Percentiles rank a stretch among this genome's conserved stretches.
Conservation (phyloP, 345 rosid species). For the Salix arbutifolia region DNA sequence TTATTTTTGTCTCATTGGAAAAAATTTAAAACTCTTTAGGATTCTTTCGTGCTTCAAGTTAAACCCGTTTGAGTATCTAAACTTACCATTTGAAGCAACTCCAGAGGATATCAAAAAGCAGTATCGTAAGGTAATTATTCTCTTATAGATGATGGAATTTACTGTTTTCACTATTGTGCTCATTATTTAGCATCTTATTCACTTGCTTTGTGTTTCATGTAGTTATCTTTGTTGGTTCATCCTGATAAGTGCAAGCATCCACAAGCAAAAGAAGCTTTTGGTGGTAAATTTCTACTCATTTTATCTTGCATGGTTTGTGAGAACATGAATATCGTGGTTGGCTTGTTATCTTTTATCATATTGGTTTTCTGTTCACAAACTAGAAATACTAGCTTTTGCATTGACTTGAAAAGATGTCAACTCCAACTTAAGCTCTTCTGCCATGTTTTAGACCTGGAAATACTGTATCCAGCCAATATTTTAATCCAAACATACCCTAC, state of each 20-base stretch:
- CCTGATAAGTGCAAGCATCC: constrained; percentile 99
- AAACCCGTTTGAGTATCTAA: constrained; percentile 86
- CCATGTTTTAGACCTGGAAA: not conserved
- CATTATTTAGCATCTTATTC: constrained; percentile 6
- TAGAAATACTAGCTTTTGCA: not conserved
- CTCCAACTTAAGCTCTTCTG: not conserved
- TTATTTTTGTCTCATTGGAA: not conserved
- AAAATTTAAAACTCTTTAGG: constrained; percentile 32
- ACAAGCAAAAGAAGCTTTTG: constrained; percentile 96
- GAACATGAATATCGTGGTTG: not conserved
- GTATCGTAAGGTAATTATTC: constrained; percentile 75
- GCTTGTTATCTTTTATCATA: not conserved
- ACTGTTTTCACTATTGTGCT: not conserved
- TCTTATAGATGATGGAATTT: not conserved
- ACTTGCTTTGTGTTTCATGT: constrained; percentile 10
- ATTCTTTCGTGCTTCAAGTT: constrained; percentile 96
- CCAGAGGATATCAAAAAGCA: constrained; percentile 75
- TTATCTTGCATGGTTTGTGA: not conserved
- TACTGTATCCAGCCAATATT: not conserved
- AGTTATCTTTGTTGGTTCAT: constrained; percentile 90
- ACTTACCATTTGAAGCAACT: constrained; percentile 66
- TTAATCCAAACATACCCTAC: not conserved
- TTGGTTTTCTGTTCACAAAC: not conserved
- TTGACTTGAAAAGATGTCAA: not conserved
- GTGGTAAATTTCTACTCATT: constrained; percentile 40